Evolutionary conservation across 2,329 filamentous ascomycete genomes (phyloP), one percentile per base, ranked within the genome.

Genomic region (Aspergillus tamarii): DNA sequence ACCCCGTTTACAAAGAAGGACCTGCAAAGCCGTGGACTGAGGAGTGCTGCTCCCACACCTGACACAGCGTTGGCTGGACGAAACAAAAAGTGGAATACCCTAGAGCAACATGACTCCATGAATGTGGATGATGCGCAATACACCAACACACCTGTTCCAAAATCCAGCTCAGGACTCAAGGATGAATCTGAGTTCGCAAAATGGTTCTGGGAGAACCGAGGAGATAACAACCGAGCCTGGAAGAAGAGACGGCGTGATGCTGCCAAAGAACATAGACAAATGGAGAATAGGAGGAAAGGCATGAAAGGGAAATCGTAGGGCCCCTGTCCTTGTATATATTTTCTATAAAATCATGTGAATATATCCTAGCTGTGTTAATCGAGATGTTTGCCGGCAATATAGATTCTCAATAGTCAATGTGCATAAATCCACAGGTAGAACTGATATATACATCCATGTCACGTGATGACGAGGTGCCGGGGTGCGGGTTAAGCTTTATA

Each of bases 31-130:
- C 74, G 83, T 39, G 77, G 77, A 52, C 75, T 91, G n/a, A 87
- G 95, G 61, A 97, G 93, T 74, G 93, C 93, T 7, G 95, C 95
- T 2, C 95, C 95, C 0, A 99, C 95, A 0, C 95, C 95, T 0
- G 95, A 99, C 74, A 98, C 95, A 0, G 93, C 93, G 1, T 88
- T 93, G 64, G 88, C 91, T 2, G 88, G 67, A 60, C 76, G 74
- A 34, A 74, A 63, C 50, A 74, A 71, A 50, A 72, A 77, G 34
- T 74, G 74, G 73, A 70, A 69, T 9, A 66, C 66, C 7, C 11
- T 32, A 21, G 60, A 57, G 9, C 34, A 69, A 21, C 60, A 65
- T 6, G 69, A 74, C 14, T 62, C 66, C 7, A 65, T 67, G 58
- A 67, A 69, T 23, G 65, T 70, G n/a, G 72, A 76, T 43, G 72